phyloP scores from a whole-genome alignment of 768 basidiomycete genomes.

The Austroboletus eburneus region DNA sequence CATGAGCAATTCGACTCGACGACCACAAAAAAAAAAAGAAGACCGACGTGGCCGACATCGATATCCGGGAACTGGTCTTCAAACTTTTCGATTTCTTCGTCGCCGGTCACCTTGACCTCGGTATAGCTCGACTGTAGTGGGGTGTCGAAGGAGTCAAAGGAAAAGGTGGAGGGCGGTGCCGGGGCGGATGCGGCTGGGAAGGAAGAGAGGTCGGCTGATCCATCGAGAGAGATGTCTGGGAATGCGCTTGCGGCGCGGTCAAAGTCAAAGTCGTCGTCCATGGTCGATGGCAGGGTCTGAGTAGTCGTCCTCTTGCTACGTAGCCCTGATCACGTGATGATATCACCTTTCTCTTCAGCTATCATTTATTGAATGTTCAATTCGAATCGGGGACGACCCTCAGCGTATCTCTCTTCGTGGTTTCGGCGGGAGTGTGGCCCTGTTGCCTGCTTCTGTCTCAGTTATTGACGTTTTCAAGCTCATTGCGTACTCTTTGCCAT shows the following conservation, averaged over 20 bases:
- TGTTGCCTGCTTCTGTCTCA: too few species aligned
- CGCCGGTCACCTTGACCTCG: constrained; percentile 78
- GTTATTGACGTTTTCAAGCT: too few species aligned
- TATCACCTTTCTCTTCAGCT: too few species aligned
- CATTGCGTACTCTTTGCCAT: too few species aligned
- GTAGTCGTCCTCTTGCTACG: background rate
- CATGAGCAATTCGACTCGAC: background rate
- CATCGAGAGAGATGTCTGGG: constrained; percentile 80
- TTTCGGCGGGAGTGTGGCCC: too few species aligned
- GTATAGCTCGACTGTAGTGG: constrained; percentile 38
- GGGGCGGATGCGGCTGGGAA: constrained; percentile 30
- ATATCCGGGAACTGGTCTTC: constrained; percentile 84
- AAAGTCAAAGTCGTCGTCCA: constrained; percentile 63
- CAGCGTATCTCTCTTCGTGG: too few species aligned
- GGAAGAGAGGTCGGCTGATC: constrained; percentile 51
- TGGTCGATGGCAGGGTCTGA: background rate
- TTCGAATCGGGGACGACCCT: too few species aligned
- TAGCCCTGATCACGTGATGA: constrained; percentile 12
- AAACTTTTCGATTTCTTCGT: constrained; percentile 83
- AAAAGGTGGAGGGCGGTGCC: constrained; percentile 45
- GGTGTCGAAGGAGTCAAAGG: constrained; percentile 62
- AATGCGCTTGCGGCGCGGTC: constrained; percentile 79
- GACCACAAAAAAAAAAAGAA: background rate
- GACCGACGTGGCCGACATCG: constrained; percentile 43
- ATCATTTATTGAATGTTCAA: too few species aligned